Percentiles rank a stretch among this genome's conserved stretches.
Conservation (phyloP, 768 basidiomycete genomes). For the Cyathus striatus region DNA sequence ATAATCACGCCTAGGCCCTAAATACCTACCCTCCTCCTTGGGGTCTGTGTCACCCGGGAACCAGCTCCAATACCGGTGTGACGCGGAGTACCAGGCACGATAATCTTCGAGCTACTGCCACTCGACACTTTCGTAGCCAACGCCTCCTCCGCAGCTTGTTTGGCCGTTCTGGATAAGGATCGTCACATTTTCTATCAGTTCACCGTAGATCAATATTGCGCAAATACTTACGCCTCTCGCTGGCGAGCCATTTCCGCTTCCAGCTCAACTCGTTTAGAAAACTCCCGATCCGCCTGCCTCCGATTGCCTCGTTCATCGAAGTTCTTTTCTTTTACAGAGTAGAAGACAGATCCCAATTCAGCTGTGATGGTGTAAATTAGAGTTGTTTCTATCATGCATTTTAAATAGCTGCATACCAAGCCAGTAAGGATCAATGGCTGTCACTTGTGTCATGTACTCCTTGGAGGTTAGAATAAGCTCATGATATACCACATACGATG, state of each 20-base stretch:
- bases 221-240: constrained; percentile 60
- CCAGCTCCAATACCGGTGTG: constrained; percentile 65
- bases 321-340: constrained; percentile 96
- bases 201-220: constrained; percentile 2
- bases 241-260: constrained; percentile 88
- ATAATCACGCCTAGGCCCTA: too few species aligned
- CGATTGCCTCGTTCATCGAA: constrained; percentile 85
- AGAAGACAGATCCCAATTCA: constrained; percentile 94
- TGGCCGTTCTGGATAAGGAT: constrained; percentile 46
- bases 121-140: constrained; percentile 47
- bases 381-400: constrained; percentile 3
- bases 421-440: constrained; percentile 96
- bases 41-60: constrained; percentile 65
- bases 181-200: not conserved
- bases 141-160: constrained; percentile 57
- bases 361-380: constrained; percentile 40
- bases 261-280: constrained; percentile 85
- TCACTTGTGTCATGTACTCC: constrained; percentile 99
- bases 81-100: constrained; percentile 77
- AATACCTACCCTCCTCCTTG: constrained; percentile 68
- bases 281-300: constrained; percentile 80
- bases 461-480: constrained; percentile 94
- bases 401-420: constrained; percentile 54
- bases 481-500: constrained; percentile 95
- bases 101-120: constrained; percentile 56